Conservation (phyloP, 2,329 filamentous ascomycete genomes). For the Ophidiomyces ophidiicola region DNA sequence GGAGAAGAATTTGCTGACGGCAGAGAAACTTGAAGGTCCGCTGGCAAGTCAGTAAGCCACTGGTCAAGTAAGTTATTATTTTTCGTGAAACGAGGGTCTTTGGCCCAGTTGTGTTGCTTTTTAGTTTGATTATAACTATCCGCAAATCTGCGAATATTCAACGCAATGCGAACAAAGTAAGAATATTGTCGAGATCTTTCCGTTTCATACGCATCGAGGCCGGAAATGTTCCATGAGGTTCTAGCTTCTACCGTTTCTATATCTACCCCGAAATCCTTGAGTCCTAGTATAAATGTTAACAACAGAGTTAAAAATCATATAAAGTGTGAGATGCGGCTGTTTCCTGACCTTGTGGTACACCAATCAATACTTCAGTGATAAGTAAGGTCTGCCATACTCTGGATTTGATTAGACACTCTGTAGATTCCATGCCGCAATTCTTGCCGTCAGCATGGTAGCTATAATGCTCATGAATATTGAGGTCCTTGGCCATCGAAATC, state of each 20-base stretch:
- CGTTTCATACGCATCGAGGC: slow-evolving; percentile 62
- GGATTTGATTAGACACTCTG: slow-evolving; percentile 73
- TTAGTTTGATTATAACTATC: slow-evolving; percentile 61
- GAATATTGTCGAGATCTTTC: slow-evolving; percentile 72
- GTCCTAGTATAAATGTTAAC: slow-evolving; percentile 40
- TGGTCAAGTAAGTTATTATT: slow-evolving; percentile 64
- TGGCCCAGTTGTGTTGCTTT: slow-evolving; percentile 70
- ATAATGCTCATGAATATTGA: slow-evolving; percentile 78
- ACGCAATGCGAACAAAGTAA: slow-evolving; percentile 65
- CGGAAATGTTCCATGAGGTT: slow-evolving; percentile 50
- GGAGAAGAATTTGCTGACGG: slow-evolving; percentile 67
- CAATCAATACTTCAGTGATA: slow-evolving; percentile 81
- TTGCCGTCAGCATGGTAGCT: slow-evolving; percentile 62
- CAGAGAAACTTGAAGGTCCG: slow-evolving; percentile 65
- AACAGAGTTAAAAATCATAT: neutral
- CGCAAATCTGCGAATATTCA: slow-evolving; percentile 67
- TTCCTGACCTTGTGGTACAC: slow-evolving; percentile 69
- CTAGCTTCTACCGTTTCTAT: slow-evolving; percentile 64
- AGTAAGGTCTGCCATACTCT: slow-evolving; percentile 84
- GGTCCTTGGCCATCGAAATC: slow-evolving; percentile 82
- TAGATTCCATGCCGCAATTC: slow-evolving; percentile 53
- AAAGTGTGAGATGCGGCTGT: neutral
- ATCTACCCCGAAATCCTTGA: slow-evolving; percentile 64
- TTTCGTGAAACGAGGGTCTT: slow-evolving; percentile 69
- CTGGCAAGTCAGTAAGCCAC: slow-evolving; percentile 66